phyloP scores from a whole-genome alignment of 108 stramenopile species.

The Asterionellopsis glacialis region DNA sequence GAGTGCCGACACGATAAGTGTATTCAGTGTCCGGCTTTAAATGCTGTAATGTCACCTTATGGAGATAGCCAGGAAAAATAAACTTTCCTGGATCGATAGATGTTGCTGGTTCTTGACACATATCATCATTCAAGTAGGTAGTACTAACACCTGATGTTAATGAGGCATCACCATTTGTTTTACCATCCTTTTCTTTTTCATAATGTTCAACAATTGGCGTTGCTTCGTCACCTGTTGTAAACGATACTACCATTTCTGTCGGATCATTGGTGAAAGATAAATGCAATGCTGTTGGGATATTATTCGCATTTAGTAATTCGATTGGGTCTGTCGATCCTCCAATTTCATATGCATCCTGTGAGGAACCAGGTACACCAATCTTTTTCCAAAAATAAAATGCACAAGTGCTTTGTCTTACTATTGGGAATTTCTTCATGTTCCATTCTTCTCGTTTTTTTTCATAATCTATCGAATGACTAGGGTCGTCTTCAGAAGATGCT shows the following conservation, averaged over 20 bases:
- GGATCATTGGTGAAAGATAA: constrained; percentile 31
- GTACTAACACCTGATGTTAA: not conserved
- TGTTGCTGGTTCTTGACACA: constrained; percentile 69
- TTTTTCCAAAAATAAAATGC: too few relatives aligned
- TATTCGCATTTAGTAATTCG: too few relatives aligned
- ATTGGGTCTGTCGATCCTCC: too few relatives aligned
- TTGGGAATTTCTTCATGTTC: too few relatives aligned
- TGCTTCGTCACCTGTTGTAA: constrained; percentile 47
- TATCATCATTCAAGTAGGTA: constrained; percentile 52
- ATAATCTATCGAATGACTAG: too few relatives aligned
- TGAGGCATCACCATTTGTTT: too few relatives aligned
- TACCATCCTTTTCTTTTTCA: constrained; percentile 3
- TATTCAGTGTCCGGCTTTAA: constrained; percentile 47
- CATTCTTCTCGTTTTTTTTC: too few relatives aligned
- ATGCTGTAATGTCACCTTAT: constrained; percentile 37
- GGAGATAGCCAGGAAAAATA: constrained; percentile 48
- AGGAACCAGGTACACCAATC: too few relatives aligned
- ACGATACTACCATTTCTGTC: constrained; percentile 44
- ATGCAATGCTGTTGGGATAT: constrained; percentile 44
- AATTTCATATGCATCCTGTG: too few relatives aligned
- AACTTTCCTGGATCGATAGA: constrained; percentile 45
- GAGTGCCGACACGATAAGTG: constrained; percentile 53
- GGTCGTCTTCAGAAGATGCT: too few relatives aligned
- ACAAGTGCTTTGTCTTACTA: too few relatives aligned
- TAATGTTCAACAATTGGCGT: constrained; percentile 31